A percentile compares a stretch with the other conserved stretches of the same genome.
Evolutionary conservation across 2,329 filamentous ascomycete genomes (phyloP).

Genomic region (Ophiostoma sp.): DNA sequence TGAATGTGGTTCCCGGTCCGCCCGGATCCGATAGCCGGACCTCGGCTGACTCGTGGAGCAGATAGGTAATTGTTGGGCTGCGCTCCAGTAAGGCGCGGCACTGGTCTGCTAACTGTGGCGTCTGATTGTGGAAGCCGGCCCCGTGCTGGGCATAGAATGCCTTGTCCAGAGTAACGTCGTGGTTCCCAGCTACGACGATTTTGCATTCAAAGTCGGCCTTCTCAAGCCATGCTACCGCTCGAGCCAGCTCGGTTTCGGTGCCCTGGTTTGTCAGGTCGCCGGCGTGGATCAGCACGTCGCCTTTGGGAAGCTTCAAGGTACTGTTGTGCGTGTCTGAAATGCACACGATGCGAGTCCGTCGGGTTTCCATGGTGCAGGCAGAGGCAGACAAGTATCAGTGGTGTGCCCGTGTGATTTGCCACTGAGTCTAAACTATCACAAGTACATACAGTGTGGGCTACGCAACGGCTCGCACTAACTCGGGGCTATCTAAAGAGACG

Average conservation of each 20-base stretch:
- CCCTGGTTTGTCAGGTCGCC: slow-evolving; percentile 74
- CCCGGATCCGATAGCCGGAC: slow-evolving; percentile 50
- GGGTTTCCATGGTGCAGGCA: neutral
- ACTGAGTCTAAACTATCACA: neutral
- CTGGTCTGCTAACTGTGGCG: slow-evolving; percentile 46
- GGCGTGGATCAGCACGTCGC: slow-evolving; percentile 70
- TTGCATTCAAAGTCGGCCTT: slow-evolving; percentile 63
- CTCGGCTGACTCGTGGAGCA: slow-evolving; percentile 52
- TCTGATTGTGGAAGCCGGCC: slow-evolving; percentile 51
- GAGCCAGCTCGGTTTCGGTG: slow-evolving; percentile 43
- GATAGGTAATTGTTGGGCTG: slow-evolving; percentile 57
- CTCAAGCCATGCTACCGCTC: slow-evolving; percentile 59
- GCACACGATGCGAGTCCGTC: slow-evolving; percentile 63
- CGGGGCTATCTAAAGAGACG: neutral
- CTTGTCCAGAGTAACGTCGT: slow-evolving; percentile 67
- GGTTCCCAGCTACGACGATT: slow-evolving; percentile 68
- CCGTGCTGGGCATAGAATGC: slow-evolving; percentile 54
- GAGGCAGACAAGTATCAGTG: neutral
- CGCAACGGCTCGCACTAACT: neutral
- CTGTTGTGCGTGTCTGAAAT: slow-evolving; percentile 72
- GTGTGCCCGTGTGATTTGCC: neutral
- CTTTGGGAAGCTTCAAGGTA: slow-evolving; percentile 59
- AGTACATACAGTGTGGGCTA: neutral
- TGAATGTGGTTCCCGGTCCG: slow-evolving; percentile 57
- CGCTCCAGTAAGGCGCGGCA: slow-evolving; percentile 52